Base-by-base conservation (phyloP, 2,329 filamentous ascomycete species). In the Venturia pyrina region DNA sequence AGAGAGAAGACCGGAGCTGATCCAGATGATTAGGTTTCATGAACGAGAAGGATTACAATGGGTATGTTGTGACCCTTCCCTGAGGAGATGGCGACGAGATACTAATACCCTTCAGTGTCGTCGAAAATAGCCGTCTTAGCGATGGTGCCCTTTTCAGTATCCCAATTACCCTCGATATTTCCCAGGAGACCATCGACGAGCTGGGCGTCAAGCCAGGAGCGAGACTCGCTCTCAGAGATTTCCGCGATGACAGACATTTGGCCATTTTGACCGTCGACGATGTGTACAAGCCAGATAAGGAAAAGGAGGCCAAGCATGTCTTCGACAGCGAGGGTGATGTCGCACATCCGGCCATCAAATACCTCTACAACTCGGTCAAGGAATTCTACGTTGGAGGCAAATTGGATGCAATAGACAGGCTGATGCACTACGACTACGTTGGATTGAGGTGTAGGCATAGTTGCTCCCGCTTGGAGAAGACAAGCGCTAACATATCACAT, bases 391-490 rank as follows among this genome's bases (percentile, higher is more conserved):
- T 99, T 69, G 95, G 95, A 75, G 95, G 95, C 76, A 97, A 96
- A 86, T 81, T 99, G 70, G 91, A 98, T 76, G 95, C 95, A 68
- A 88, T 99, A 76, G 93, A 93, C 85, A 89, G 91, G 72, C 85
- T 96, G 68, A 92, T 96, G 82, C 95, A 99, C 84, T 99, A 99
- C 82, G 95, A 99, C 82, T 98, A 98, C 82, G 91, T 98, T 71
- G 95, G 90, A 74, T 86, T 98, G 67, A 88, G 95, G 82, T 98
- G 90, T 91, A 83, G 78, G 88, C 78, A 64, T 44, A 28, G 15
- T 21, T 59, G 32, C 53, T 40, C 37, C 24, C 17, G 40, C 46
- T 63, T 48, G 3, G 44, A 60, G 28, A 19, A 50, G 41, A 40
- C 11, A n/a, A 32, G 8, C 3, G 44, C 62, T 64, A 24, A 60